Evolutionary conservation across 1,139 yeast genomes (phyloP), one percentile per base, ranked within the genome.

Genomic region (Tardiomyces digboiensis): DNA sequence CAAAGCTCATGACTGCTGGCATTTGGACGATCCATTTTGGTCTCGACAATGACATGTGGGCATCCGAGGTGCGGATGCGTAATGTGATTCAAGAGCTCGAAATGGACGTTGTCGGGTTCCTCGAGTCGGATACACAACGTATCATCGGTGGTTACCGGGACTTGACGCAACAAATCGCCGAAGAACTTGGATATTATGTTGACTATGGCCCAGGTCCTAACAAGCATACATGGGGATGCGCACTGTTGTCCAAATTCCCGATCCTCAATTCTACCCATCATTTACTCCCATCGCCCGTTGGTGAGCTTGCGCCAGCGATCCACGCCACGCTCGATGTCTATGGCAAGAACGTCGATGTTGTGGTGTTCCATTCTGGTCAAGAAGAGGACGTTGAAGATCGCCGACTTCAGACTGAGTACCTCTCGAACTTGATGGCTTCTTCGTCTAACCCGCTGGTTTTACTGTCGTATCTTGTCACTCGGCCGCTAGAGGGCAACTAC

Each of bases 11-110:
- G 58, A 88, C 95, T 2, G 89, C 97, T 0, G 98, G 97, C 59
- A 89, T 91, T 51, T 91, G 98, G 98, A 91, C 98, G 36, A 82
- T 91, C 51, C 98, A 91, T 66, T 91, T 91, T 60, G 98, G 97
- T 19, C 73, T 91, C 45, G 98, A 91, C 62, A 91, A 91, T 61
- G 96, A 89, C 61, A 84, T 91, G 94, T 91, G 98, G 98, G 93
- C 95, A 0, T 80, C 91, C 53, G 97, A 91, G 66, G 80, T 78
- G 38, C 76, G 97, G 55, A 89, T 91, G 96, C 70, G 81, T 46
- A 81, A 84, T 54, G 75, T 91, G 45, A 79, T 91, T 47, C 70
- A 70, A 49, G 97, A 89, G 55, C 80, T 94, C 42, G 93, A 91
- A 65, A 66, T 91, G 21, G 98, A 91, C 63, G 83, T 91, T 40